A percentile compares a stretch with the other conserved stretches of the same genome.
Evolutionary conservation across 2,329 filamentous ascomycete genomes (phyloP).

Genomic region (Dryadomyces quercivorus): DNA sequence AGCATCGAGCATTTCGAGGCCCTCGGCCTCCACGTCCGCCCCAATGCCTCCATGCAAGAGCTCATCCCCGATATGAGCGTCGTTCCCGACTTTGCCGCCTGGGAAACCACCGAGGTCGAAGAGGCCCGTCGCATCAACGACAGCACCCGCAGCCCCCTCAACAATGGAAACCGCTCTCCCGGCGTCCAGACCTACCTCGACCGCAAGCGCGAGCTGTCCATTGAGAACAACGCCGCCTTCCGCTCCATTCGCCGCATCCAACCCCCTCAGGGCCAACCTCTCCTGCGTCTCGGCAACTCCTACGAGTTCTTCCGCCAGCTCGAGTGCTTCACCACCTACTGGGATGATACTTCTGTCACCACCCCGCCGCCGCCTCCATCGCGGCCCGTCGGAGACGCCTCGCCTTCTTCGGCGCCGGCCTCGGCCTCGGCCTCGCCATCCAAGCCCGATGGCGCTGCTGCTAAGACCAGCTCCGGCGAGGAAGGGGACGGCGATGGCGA

Average conservation of each 20-base stretch:
- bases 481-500: conserved; percentile 8
- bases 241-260: conserved; percentile 48
- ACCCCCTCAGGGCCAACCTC: conserved; percentile 36
- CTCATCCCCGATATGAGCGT: conserved; percentile 41
- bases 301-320: conserved; percentile 56
- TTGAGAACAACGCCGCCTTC: conserved; percentile 45
- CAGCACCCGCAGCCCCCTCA: conserved; percentile 34
- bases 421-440: conserved; percentile 5
- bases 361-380: conserved; percentile 20
- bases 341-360: conserved; percentile 43
- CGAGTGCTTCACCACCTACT: conserved; percentile 45
- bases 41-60: conserved; percentile 33
- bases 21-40: conserved; percentile 42
- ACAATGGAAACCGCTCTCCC: conserved; percentile 41
- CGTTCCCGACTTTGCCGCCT: conserved; percentile 40
- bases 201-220: conserved; percentile 42
- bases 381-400: conserved; percentile 15
- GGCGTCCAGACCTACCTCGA: conserved; percentile 47
- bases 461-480: conserved; percentile 1
- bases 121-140: conserved; percentile 36
- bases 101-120: conserved; percentile 36
- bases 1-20: conserved; percentile 39
- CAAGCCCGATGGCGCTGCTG: background rate
- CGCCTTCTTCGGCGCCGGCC: background rate
- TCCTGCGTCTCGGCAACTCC: conserved; percentile 46